A percentile compares a stretch with the other conserved stretches of the same genome.
These are phyloP conservation scores for Dichomitus squalens DNA, from an alignment of 1,284 basidiomycete genomes.

Conservation along the genomic window DNA sequence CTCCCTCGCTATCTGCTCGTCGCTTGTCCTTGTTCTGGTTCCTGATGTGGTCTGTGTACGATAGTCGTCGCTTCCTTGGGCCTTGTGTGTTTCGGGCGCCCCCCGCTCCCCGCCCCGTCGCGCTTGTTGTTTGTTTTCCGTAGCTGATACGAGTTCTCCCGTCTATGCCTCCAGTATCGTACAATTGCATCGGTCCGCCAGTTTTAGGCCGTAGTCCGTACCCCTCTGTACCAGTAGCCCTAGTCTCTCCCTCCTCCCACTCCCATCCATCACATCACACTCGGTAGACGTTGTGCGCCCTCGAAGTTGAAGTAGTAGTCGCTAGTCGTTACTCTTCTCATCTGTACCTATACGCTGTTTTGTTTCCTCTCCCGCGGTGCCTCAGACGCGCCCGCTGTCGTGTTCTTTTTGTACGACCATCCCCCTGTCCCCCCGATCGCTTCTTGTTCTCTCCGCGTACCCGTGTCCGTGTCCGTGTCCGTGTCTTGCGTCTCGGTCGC, in stretches of 20 bases:
- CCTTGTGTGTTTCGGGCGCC: neutral
- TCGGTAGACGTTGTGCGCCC: neutral
- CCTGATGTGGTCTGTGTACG: conserved; percentile 6
- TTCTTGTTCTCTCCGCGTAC: neutral
- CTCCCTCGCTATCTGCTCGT: conserved; percentile 3
- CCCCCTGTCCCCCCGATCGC: neutral
- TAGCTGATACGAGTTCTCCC: neutral
- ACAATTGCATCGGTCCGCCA: neutral
- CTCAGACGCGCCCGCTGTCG: neutral
- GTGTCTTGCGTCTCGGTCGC: neutral
- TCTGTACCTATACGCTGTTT: neutral
- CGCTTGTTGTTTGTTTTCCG: neutral
- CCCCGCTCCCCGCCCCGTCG: neutral
- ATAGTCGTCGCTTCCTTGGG: conserved; percentile 10
- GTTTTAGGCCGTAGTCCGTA: neutral
- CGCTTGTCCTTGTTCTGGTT: neutral
- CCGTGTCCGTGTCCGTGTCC: neutral
- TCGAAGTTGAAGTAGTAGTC: neutral
- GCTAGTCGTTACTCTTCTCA: neutral
- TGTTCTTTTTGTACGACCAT: neutral
- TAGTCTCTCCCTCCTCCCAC: neutral
- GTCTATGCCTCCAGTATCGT: neutral
- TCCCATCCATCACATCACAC: neutral
- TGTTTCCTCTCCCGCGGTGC: neutral
- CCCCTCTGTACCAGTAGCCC: neutral